Evolutionary conservation across 345 rosid species (phyloP), one percentile per base, ranked within the genome.

Genomic region (Garcia nutans): DNA sequence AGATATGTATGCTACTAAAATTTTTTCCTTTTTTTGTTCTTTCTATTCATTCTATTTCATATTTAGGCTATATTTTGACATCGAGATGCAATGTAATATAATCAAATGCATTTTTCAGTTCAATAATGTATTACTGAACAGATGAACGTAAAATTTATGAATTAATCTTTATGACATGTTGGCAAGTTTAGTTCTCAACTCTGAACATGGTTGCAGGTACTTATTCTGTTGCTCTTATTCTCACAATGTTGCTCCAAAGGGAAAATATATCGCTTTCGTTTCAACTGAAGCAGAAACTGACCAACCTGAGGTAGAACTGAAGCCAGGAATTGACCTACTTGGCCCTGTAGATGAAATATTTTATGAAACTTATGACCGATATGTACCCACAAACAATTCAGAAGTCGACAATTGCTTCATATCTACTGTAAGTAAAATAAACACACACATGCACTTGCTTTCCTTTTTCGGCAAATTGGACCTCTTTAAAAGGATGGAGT

Each of bases 151-250:
- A 37, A 37, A 37, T 37, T 37, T 37, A 37, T 37, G 41, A 37
- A 37, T 37, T 5, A 37, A 37, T 37, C 41, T 37, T 37, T 37
- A 37, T 37, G 41, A 37, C 41, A 3, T 37, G 41, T 3, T 37
- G 6, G 41, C 41, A 20, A 10, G 31, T 6, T 23, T 56, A 55
- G 17, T 49, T 3, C 16, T 24, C 11, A 44, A 76, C 42, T 58
- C 13, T 47, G 19, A 6, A 24, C 28, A 26, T 59, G 15, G 62
- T 61, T 71, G 65, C 85, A 93, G 96, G 99, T 95, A 95, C 86
- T 90, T 96, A 49, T 96, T 96, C 81, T 93, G 98, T 58, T 96
- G 97, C 81, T 96, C 99, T 20, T 96, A 91, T 82, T 82, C 98
- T 44, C 99, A 96, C 86, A 96, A 92, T 76, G 97, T 96, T 59